Evolutionary conservation across 2,329 filamentous ascomycete genomes (phyloP).

Genomic region (Phyllosticta paracitricarpa): DNA sequence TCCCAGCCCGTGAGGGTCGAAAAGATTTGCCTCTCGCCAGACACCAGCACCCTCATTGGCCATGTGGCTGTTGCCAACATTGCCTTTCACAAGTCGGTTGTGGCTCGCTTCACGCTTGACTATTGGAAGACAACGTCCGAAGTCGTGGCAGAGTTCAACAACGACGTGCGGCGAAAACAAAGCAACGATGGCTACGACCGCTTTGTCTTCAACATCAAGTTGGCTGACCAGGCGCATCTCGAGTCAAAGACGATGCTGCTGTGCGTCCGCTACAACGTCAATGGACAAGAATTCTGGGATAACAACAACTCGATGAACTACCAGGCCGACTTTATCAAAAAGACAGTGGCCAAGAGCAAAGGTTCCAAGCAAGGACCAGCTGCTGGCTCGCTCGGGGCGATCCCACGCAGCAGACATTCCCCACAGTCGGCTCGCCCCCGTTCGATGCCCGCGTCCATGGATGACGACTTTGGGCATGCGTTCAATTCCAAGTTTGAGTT

Average conservation of each 20-base stretch:
- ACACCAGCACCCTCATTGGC: constrained; percentile 79
- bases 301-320: constrained; percentile 84
- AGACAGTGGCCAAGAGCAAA: constrained; percentile 45
- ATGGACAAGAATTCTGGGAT: constrained; percentile 86
- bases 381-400: constrained; percentile 41
- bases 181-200: constrained; percentile 63
- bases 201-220: constrained; percentile 89
- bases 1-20: constrained; percentile 68
- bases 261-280: constrained; percentile 79
- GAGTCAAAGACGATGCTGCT: constrained; percentile 89
- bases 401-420: constrained; percentile 40
- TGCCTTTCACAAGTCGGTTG: constrained; percentile 77
- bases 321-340: constrained; percentile 86
- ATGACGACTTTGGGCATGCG: constrained; percentile 60
- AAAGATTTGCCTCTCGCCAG: constrained; percentile 72
- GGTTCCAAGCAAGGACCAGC: constrained; percentile 31
- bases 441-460: constrained; percentile 46
- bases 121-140: constrained; percentile 99
- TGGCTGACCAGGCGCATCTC: constrained; percentile 82
- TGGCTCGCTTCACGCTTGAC: constrained; percentile 91
- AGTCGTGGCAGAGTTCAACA: constrained; percentile 76
- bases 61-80: constrained; percentile 79
- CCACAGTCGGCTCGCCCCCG: constrained; percentile 37
- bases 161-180: constrained; percentile 62
- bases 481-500: constrained; percentile 40